Conservation (phyloP, 768 basidiomycete genomes). For the Tulasnella sp. region DNA sequence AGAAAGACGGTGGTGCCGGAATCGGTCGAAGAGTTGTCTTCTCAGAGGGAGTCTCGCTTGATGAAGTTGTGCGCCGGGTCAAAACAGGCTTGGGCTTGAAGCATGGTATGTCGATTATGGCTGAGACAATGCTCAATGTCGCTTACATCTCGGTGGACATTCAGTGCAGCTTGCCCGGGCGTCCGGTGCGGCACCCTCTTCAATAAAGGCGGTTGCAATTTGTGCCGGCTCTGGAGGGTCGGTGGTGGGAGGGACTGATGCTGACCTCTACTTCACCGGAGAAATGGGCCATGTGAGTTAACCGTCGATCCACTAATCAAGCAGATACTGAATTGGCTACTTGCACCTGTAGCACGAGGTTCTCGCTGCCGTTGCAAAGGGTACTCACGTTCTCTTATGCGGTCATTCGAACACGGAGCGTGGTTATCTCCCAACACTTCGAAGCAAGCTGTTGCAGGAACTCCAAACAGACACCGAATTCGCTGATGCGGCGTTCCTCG, state of each 20-base stretch:
- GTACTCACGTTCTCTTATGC: constrained; percentile 78
- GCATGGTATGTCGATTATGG: constrained; percentile 37
- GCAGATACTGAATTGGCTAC: background rate
- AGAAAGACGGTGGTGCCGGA: constrained; percentile 30
- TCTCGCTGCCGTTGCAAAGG: constrained; percentile 62
- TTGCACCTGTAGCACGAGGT: constrained; percentile 60
- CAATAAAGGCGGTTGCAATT: constrained; percentile 59
- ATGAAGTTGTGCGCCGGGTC: constrained; percentile 51
- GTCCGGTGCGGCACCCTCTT: constrained; percentile 29
- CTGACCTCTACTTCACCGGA: constrained; percentile 86
- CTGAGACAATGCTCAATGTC: background rate
- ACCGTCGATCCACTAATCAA: background rate
- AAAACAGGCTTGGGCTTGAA: constrained; percentile 53
- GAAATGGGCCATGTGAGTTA: constrained; percentile 73
- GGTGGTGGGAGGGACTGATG: constrained; percentile 55
- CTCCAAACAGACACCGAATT: constrained; percentile 30
- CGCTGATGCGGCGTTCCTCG: constrained; percentile 22
- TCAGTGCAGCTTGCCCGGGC: constrained; percentile 19
- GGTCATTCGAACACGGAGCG: constrained; percentile 95
- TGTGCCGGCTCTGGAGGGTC: constrained; percentile 87
- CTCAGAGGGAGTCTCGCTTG: constrained; percentile 42
- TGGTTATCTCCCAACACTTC: constrained; percentile 72
- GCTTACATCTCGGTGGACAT: background rate
- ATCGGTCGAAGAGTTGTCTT: constrained; percentile 61
- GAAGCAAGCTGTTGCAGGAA: constrained; percentile 46